These are phyloP conservation scores for Lentinus tigrinus DNA, from an alignment of 768 basidiomycete species.

Conservation along the genomic window DNA sequence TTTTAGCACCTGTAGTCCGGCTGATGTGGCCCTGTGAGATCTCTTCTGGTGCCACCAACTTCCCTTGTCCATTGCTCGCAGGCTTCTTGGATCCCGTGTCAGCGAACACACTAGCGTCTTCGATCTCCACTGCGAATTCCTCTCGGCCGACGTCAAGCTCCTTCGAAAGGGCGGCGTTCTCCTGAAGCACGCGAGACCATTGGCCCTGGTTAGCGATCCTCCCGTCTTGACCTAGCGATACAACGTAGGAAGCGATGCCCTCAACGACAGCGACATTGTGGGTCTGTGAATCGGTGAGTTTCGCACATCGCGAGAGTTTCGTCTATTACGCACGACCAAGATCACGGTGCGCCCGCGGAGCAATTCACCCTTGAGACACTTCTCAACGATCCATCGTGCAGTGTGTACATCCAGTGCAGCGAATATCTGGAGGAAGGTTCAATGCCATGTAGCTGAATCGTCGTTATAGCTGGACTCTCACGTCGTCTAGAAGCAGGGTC, in stretches of 20 bases:
- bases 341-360: slow-evolving; percentile 45
- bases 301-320: not conserved
- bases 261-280: slow-evolving; percentile 20
- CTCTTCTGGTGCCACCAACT: not conserved
- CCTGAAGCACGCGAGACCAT: slow-evolving; percentile 5
- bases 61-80: not conserved
- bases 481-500: slow-evolving; percentile 40
- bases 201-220: slow-evolving; percentile 10
- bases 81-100: not conserved
- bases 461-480: slow-evolving; percentile 11
- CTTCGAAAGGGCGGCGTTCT: slow-evolving; percentile 33
- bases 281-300: slow-evolving; percentile 7
- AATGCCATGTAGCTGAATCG: not conserved
- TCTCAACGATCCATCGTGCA: slow-evolving; percentile 46
- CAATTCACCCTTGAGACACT: slow-evolving; percentile 43
- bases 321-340: slow-evolving; percentile 37
- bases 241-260: slow-evolving; percentile 21
- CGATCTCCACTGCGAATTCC: slow-evolving; percentile 21
- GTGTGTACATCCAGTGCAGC: slow-evolving; percentile 50
- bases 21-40: not conserved
- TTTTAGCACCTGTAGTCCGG: not conserved
- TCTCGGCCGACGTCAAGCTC: slow-evolving; percentile 23
- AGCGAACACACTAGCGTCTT: not conserved
- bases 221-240: slow-evolving; percentile 17
- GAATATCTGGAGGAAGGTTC: slow-evolving; percentile 28